These are phyloP conservation scores for Nigrospora sphaerica DNA, from an alignment of 2,329 filamentous ascomycete genomes.

Conservation along the genomic window DNA sequence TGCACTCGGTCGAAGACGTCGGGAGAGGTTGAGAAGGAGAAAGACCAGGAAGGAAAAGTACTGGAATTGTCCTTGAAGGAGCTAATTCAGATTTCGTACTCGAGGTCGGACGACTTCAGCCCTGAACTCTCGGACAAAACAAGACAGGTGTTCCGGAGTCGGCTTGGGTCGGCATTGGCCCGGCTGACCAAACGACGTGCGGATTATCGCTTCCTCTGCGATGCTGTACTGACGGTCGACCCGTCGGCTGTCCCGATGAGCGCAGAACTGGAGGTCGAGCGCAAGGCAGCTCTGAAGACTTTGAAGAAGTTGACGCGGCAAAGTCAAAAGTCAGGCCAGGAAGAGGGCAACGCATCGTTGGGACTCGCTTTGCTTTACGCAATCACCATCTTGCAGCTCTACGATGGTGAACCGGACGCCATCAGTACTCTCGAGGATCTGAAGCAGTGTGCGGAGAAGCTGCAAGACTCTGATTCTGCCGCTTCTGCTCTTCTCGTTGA, in stretches of 20 bases:
- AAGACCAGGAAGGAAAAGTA: constrained; percentile 24
- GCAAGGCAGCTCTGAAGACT: constrained; percentile 42
- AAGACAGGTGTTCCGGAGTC: constrained; percentile 45
- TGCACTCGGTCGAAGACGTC: constrained; percentile 30
- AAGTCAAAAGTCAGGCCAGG: constrained; percentile 22
- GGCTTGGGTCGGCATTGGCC: constrained; percentile 51
- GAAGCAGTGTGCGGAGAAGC: constrained; percentile 64
- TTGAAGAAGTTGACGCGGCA: constrained; percentile 45
- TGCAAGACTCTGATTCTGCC: constrained; percentile 49
- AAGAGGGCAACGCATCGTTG: constrained; percentile 37
- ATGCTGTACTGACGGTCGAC: constrained; percentile 47
- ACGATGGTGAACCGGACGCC: constrained; percentile 82
- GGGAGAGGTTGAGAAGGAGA: constrained; percentile 16
- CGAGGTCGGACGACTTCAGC: constrained; percentile 31
- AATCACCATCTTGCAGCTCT: constrained; percentile 79
- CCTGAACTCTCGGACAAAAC: constrained; percentile 44
- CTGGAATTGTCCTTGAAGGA: constrained; percentile 39
- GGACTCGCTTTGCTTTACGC: constrained; percentile 77
- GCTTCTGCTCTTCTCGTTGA: constrained; percentile 73
- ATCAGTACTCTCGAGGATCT: constrained; percentile 77
- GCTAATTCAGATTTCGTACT: constrained; percentile 50
- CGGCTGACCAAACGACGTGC: constrained; percentile 47
- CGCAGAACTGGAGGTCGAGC: constrained; percentile 44
- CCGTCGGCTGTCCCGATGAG: constrained; percentile 45
- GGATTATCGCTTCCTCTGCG: constrained; percentile 46